phyloP scores from a whole-genome alignment of 306 rosid species.

The Crotalaria pallida region DNA sequence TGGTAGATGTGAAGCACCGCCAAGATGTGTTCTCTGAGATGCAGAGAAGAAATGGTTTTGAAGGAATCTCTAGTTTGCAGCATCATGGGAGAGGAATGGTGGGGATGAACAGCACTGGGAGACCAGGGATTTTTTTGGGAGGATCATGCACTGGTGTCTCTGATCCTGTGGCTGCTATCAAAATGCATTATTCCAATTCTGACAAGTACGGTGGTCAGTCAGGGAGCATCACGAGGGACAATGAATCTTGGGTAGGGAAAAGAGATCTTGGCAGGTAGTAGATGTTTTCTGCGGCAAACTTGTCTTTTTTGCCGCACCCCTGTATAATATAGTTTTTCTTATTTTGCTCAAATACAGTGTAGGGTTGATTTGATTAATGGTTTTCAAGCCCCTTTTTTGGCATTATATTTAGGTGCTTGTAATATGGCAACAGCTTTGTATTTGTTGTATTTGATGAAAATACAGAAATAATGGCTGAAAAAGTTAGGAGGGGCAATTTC shows the following conservation, averaged over 20 bases:
- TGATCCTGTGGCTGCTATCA: slow-evolving; percentile 90
- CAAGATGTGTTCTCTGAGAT: slow-evolving; percentile 61
- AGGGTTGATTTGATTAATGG: slow-evolving; percentile 51
- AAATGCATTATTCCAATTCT: slow-evolving; percentile 71
- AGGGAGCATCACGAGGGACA: slow-evolving; percentile 52
- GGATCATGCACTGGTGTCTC: slow-evolving; percentile 68
- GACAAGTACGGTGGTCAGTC: slow-evolving; percentile 65
- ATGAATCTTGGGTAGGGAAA: slow-evolving; percentile 70
- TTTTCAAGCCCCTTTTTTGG: slow-evolving; percentile 48
- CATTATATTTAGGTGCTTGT: slow-evolving; percentile 63
- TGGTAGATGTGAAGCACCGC: slow-evolving; percentile 58
- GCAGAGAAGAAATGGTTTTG: slow-evolving; percentile 64
- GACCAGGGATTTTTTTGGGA: slow-evolving; percentile 66
- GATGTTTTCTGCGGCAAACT: slow-evolving; percentile 50
- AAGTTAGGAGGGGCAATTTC: slow-evolving; percentile 44
- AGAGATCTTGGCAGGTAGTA: slow-evolving; percentile 76
- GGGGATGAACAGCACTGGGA: slow-evolving; percentile 72
- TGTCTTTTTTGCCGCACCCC: slow-evolving; percentile 39
- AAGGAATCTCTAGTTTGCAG: slow-evolving; percentile 63
- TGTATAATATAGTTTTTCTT: slow-evolving; percentile 73
- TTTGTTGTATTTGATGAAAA: slow-evolving; percentile 72
- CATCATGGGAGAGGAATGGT: slow-evolving; percentile 67
- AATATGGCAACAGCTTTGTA: slow-evolving; percentile 69
- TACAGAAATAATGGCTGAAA: slow-evolving; percentile 67
- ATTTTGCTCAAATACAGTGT: slow-evolving; percentile 48